Base-by-base conservation (phyloP, 805 yeast genomes). In the Pichia deserticola region DNA sequence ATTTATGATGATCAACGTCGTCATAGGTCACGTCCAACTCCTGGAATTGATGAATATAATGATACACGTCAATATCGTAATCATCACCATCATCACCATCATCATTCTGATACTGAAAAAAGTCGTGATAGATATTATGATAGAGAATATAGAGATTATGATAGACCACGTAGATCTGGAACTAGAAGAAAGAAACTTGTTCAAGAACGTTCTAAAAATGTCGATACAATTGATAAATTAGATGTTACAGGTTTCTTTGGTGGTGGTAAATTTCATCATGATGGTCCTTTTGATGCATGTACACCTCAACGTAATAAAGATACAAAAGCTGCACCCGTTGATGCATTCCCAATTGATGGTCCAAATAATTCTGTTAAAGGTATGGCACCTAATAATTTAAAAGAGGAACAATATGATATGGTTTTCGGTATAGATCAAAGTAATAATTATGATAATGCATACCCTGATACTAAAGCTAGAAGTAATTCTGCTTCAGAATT, bases 211-310 rank as follows among this genome's bases (percentile, higher is more conserved):
- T 77, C 89, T 12, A 81, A 82, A 58, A 86, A 89, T 57, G 82
- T 90, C 49, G 99, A 92, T 62, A 88, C 95, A 5, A 93, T 93
- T 58, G 99, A 93, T 70, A 87, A 87, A 67, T 75, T 93, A 60
- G 99, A 93, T 66, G 99, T 92, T 43, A 90, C 97, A 11, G 97
- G 96, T 1, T 76, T 90, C 54, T 90, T 87, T 64, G 97, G 97
- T 29, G 83, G 87, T 44, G 88, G 89, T 15, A 88, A 95, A 3
- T 93, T 93, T 76, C 99, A 93, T 67, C 98, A 93, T 67, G 99
- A 93, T 69, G 99, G 99, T 11, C 99, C 99, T 13, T 93, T 93
- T 65, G 99, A 93, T 65, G 99, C 99, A 1, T 92, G 98, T 67
- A 86, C 95, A 3, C 98, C 99, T 7, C 96, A 88, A 66, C 82